Percentiles rank a stretch among this genome's conserved stretches.
These are phyloP conservation scores for Hyaloperonospora arabidopsidis DNA, from an alignment of 352 stramenopile genomes.

Conservation along the genomic window DNA sequence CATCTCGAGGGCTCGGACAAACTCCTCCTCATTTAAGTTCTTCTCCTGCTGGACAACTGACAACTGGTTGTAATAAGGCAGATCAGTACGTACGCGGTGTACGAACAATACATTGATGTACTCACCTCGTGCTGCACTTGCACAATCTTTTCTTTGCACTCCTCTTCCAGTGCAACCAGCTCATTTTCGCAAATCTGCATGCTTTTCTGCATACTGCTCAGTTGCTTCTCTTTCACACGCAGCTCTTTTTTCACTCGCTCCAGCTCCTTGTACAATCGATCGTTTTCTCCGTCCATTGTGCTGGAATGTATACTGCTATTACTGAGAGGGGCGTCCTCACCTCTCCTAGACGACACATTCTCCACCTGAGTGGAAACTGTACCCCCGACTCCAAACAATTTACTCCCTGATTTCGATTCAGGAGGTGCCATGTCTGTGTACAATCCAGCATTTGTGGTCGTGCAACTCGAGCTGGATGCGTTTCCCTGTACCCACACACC, in stretches of 20 bases:
- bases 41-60: conserved; percentile 49
- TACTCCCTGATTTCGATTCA: conserved; percentile 28
- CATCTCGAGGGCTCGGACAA: conserved; percentile 60
- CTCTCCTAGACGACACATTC: conserved; percentile 23
- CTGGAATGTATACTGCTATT: conserved; percentile 12
- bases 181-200: conserved; percentile 67
- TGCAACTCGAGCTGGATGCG: conserved; percentile 17
- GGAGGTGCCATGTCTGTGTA: conserved; percentile 18
- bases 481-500: conserved; percentile 6
- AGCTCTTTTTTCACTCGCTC: conserved; percentile 43
- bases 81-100: neutral
- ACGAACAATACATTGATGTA: neutral
- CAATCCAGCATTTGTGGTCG: neutral
- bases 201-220: conserved; percentile 48
- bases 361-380: conserved; percentile 27
- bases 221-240: conserved; percentile 50
- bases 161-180: conserved; percentile 61
- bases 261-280: conserved; percentile 50
- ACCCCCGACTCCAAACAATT: conserved; percentile 24
- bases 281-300: conserved; percentile 22
- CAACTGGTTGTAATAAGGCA: conserved; percentile 21
- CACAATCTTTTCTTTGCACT: conserved; percentile 63
- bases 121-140: conserved; percentile 53
- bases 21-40: conserved; percentile 60
- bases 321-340: conserved; percentile 8